Evolutionary conservation across 2,329 filamentous ascomycete genomes (phyloP), one percentile per base, ranked within the genome.

Genomic region (Ophiocordyceps camponoti-leonardi): DNA sequence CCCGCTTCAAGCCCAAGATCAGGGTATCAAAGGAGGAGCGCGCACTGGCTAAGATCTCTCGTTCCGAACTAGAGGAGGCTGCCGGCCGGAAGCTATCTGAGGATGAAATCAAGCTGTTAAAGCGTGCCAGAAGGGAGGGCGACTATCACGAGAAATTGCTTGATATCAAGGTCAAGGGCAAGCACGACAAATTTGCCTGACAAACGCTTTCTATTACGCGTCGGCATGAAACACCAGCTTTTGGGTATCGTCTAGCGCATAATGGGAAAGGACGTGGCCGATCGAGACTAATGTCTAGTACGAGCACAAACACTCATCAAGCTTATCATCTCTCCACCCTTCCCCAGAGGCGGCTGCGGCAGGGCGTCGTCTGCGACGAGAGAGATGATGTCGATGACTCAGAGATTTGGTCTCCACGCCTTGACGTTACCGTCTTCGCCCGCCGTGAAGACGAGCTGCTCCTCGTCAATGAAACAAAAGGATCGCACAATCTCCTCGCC

Each of bases 91-190:
- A 69, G 47, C 61, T 95, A 45, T 75, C 86, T 14, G 88, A 96
- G 56, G 81, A 90, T 46, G 92, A 98, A 64, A 85, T 95, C 40
- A 81, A 75, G 65, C 75, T 69, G 60, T 61, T 98, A 58, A 93
- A 93, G 69, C 81, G 69, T 63, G 87, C 92, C 31, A 75, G 85
- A 58, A 75, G 78, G 54, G 84, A 95, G 54, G 92, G 92, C 0
- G 81, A 90, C 59, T 95, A 92, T 59, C 84, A 95, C 60, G 88
- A 96, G 65, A 76, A 76, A 53, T 64, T 95, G 56, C 64, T 96
- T 51, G 81, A 93, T 64, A 69, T 95, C 46, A 92, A 90, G 63
- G 82, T 92, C 28, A 94, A 94, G 68, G 80, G 79, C 46, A 94
- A 94, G 66, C 88, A 94, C 64, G 87, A 94, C 65, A 94, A 94